Percentiles rank a stretch among this genome's conserved stretches.
Conservation (phyloP, 2,329 filamentous ascomycete genomes). For the Colletotrichum trifolii region DNA sequence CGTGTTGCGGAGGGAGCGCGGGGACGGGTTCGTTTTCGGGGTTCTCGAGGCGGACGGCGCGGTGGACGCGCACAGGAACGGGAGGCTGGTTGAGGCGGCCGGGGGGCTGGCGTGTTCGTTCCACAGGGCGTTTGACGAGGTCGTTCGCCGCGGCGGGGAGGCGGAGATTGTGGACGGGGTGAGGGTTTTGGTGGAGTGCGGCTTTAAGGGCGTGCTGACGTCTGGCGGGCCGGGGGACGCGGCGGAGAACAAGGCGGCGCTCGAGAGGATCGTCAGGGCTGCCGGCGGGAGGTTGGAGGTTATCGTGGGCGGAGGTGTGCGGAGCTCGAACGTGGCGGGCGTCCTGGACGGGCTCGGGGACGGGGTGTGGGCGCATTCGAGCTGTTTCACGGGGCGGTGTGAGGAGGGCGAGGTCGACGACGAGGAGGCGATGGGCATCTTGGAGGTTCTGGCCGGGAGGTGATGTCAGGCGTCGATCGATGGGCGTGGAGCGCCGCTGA, state of each 20-base stretch:
- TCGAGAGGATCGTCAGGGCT: conserved; percentile 50
- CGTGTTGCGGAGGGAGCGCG: conserved; percentile 50
- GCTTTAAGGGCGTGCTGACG: conserved; percentile 64
- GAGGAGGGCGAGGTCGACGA: conserved; percentile 29
- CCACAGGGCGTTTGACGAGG: conserved; percentile 66
- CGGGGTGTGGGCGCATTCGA: conserved; percentile 60
- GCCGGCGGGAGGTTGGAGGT: conserved; percentile 52
- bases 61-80: conserved; percentile 52
- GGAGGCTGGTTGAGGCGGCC: conserved; percentile 53
- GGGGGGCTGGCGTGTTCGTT: conserved; percentile 60
- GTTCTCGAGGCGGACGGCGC: conserved; percentile 46
- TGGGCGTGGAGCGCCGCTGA: neutral
- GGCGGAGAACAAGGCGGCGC: conserved; percentile 49
- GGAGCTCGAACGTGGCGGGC: conserved; percentile 51
- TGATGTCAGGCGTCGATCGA: neutral
- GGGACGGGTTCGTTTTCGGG: conserved; percentile 70
- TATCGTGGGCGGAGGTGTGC: conserved; percentile 64
- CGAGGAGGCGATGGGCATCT: conserved; percentile 29
- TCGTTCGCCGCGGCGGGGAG: conserved; percentile 45
- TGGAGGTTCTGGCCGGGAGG: conserved; percentile 24
- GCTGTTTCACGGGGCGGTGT: conserved; percentile 47
- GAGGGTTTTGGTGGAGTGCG: conserved; percentile 50
- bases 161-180: conserved; percentile 44
- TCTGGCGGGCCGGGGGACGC: conserved; percentile 60
- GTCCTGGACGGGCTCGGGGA: conserved; percentile 44